These are phyloP conservation scores for Vitis hybrid DNA, from an alignment of 177 flowering plant genomes.

Conservation along the genomic window DNA sequence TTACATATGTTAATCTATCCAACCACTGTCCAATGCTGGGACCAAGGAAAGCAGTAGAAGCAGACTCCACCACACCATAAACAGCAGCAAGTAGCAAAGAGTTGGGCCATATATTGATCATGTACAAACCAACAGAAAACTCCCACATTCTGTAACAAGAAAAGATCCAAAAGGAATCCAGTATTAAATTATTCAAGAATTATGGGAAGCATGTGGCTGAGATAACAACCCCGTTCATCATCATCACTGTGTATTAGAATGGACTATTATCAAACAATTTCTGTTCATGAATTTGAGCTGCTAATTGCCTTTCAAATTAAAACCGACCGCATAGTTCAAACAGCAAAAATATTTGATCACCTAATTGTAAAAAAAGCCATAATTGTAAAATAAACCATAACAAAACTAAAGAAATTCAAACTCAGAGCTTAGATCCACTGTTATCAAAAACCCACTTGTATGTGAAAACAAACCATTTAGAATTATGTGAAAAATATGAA, in stretches of 20 bases:
- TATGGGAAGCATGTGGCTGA: neutral
- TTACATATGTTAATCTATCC: conserved; percentile 51
- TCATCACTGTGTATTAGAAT: neutral
- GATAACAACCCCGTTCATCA: too few species aligned
- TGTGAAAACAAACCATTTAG: too few species aligned
- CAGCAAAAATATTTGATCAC: too few species aligned
- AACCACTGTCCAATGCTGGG: conserved; percentile 70
- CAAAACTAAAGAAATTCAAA: too few species aligned
- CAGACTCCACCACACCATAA: conserved; percentile 79
- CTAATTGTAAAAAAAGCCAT: too few species aligned
- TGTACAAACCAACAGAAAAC: conserved; percentile 86
- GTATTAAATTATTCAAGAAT: neutral
- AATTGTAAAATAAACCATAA: too few species aligned
- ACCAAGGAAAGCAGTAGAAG: conserved; percentile 72
- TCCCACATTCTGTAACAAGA: conserved; percentile 87
- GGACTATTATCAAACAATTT: neutral
- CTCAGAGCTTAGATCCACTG: too few species aligned
- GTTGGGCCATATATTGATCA: conserved; percentile 82
- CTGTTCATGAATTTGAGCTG: neutral
- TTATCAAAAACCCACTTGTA: too few species aligned
- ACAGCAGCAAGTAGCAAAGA: conserved; percentile 77
- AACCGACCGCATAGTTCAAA: too few species aligned
- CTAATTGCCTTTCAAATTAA: too few species aligned
- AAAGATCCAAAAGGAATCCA: neutral
- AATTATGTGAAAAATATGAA: too few species aligned